phyloP scores from a whole-genome alignment of 768 basidiomycete species.

The Megacollybia marginata region DNA sequence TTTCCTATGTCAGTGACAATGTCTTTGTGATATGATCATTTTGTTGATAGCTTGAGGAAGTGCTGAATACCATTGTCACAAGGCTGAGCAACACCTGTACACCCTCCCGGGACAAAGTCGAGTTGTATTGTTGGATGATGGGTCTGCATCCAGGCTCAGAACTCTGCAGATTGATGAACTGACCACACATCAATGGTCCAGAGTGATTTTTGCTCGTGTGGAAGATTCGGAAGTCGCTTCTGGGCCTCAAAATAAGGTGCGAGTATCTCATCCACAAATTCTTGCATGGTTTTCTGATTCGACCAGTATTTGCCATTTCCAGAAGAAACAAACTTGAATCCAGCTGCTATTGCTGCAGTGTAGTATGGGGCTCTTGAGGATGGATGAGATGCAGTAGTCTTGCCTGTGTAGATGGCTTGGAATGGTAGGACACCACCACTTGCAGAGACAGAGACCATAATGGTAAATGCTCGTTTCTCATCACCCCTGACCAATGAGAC shows the following conservation, averaged over 20 bases:
- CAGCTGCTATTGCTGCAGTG: slow-evolving; percentile 11
- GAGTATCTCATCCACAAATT: slow-evolving; percentile 15
- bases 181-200: slow-evolving; percentile 1
- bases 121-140: slow-evolving; percentile 14
- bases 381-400: slow-evolving; percentile 15
- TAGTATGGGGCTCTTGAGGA: slow-evolving; percentile 7
- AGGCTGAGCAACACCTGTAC: slow-evolving; percentile 12
- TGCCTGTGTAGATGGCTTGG: slow-evolving; percentile 26
- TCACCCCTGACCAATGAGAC: slow-evolving; percentile 24
- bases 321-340: slow-evolving; percentile 15
- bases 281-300: slow-evolving; percentile 13
- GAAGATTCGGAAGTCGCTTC: slow-evolving; percentile 8
- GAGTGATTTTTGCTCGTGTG: slow-evolving; percentile 5
- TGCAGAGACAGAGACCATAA: slow-evolving; percentile 19
- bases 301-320: slow-evolving; percentile 19
- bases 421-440: slow-evolving; percentile 21
- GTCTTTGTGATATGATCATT: background rate
- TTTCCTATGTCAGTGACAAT: slow-evolving; percentile 10
- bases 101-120: slow-evolving; percentile 11
- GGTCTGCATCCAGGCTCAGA: slow-evolving; percentile 16
- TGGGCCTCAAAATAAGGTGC: slow-evolving; percentile 12
- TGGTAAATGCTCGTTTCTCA: slow-evolving; percentile 32
- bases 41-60: background rate
- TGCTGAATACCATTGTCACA: slow-evolving; percentile 10
- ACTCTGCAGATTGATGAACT: slow-evolving; percentile 24